A percentile compares a stretch with the other conserved stretches of the same genome.
These are phyloP conservation scores for Clathrospora elynae DNA, from an alignment of 2,329 filamentous ascomycete genomes.

Conservation along the genomic window DNA sequence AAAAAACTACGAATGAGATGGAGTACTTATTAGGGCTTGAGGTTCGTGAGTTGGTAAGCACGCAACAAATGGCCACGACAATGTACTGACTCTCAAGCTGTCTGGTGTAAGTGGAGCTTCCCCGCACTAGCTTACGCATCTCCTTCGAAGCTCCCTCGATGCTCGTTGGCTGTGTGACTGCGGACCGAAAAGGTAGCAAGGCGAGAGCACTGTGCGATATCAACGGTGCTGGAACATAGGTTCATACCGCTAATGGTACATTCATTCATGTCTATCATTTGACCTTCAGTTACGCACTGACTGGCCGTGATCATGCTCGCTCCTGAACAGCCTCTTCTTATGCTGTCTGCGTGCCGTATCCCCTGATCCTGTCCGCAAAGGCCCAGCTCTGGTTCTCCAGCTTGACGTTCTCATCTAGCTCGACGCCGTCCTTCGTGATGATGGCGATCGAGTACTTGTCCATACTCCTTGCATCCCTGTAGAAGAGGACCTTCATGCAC, in stretches of 20 bases:
- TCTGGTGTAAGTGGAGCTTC: constrained; percentile 21
- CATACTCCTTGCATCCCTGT: constrained; percentile 90
- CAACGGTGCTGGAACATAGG: no score
- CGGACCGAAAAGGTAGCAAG: no score
- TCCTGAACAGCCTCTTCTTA: constrained; percentile 13
- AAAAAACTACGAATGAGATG: not conserved
- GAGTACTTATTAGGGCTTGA: not conserved
- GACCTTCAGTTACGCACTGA: constrained; percentile 17
- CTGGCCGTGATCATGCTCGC: constrained; percentile 1
- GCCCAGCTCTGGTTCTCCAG: constrained; percentile 97
- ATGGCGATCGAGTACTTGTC: constrained; percentile 91
- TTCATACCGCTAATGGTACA: constrained; percentile 35
- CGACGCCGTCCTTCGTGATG: constrained; percentile 83
- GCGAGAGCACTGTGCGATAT: no score
- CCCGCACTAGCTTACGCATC: constrained; percentile 17
- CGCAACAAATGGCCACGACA: not conserved
- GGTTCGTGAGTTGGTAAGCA: not conserved
- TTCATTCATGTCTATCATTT: constrained; percentile 46
- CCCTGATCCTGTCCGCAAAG: constrained; percentile 92
- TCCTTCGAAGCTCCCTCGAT: constrained; percentile 9
- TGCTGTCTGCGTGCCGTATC: constrained; percentile 81
- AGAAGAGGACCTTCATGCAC: constrained; percentile 98
- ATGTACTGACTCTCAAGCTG: not conserved
- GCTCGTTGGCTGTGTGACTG: constrained; percentile 4
- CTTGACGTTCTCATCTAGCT: constrained; percentile 81